A percentile compares a stretch with the other conserved stretches of the same genome.
Conservation (phyloP, 164 flowering plant genomes). For the Buxus sempervirens region DNA sequence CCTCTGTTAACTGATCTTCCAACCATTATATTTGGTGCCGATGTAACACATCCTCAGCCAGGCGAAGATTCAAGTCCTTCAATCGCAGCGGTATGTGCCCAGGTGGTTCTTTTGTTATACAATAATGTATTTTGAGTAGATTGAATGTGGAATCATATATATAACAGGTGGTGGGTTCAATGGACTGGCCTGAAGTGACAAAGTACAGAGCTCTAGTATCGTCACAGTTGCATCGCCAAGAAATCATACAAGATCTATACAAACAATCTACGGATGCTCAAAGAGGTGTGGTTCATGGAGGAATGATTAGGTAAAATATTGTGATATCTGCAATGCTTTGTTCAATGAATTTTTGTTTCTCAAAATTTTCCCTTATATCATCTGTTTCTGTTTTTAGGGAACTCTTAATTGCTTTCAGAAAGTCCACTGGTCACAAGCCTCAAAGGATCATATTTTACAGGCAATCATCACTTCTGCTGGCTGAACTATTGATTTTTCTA, state of each 20-base stretch:
- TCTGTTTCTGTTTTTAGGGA: constrained; percentile 44
- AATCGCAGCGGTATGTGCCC: constrained; percentile 53
- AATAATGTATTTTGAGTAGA: not conserved
- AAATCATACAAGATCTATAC: constrained; percentile 71
- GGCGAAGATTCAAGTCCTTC: constrained; percentile 61
- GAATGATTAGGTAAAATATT: constrained; percentile 64
- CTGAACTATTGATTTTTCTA: not conserved
- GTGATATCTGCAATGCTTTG: not conserved
- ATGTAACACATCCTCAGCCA: constrained; percentile 58
- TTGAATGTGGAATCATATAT: not conserved
- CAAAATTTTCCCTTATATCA: not conserved
- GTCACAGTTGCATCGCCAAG: constrained; percentile 43
- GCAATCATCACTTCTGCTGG: constrained; percentile 17
- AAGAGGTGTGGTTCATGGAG: constrained; percentile 37
- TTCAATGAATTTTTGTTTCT: not conserved
- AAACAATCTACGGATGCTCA: constrained; percentile 34
- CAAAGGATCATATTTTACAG: constrained; percentile 77
- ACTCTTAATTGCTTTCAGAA: constrained; percentile 45
- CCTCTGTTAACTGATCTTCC: constrained; percentile 39
- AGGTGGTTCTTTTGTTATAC: not conserved
- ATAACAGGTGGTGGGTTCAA: constrained; percentile 34
- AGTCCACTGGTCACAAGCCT: constrained; percentile 51
- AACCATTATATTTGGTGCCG: constrained; percentile 62
- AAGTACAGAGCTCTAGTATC: constrained; percentile 29
- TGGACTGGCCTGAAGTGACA: constrained; percentile 38